Percentiles rank a stretch among this genome's conserved stretches.
Evolutionary conservation across 2,329 filamentous ascomycete species (phyloP).

Genomic region (Stenocarpella maydis): DNA sequence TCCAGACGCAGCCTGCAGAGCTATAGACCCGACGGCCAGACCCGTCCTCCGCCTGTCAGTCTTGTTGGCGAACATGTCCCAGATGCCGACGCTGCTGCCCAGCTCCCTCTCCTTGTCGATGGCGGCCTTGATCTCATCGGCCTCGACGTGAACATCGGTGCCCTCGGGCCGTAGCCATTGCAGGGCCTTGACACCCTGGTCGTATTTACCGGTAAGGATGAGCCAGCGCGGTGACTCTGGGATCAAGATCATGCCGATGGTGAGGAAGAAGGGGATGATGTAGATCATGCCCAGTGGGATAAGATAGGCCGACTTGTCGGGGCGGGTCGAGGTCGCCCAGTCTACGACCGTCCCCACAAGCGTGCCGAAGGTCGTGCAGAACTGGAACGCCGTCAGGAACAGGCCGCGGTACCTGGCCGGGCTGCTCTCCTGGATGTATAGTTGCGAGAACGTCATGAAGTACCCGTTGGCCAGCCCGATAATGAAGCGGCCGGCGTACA

Average conservation of each 20-base stretch:
- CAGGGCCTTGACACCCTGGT: background rate
- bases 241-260: background rate
- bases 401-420: too few relatives aligned
- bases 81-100: background rate
- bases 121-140: background rate
- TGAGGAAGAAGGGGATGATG: constrained; percentile 1
- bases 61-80: background rate
- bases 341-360: too few relatives aligned
- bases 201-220: background rate
- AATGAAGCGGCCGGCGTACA: too few relatives aligned
- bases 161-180: background rate
- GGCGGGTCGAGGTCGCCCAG: too few relatives aligned
- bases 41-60: background rate
- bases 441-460: too few relatives aligned
- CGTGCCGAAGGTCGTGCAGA: too few relatives aligned
- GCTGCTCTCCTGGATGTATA: too few relatives aligned
- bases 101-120: constrained; percentile 16
- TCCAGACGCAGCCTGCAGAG: background rate
- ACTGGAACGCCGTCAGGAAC: too few relatives aligned
- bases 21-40: background rate
- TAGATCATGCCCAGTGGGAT: too few relatives aligned
- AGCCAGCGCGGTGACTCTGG: constrained; percentile 13
- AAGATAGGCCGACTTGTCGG: too few relatives aligned
- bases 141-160: too few relatives aligned
- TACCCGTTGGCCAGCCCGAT: too few relatives aligned